phyloP scores from a whole-genome alignment of 2,329 filamentous ascomycete genomes.

The Ophiocordyceps polyrhachis-furcata region DNA sequence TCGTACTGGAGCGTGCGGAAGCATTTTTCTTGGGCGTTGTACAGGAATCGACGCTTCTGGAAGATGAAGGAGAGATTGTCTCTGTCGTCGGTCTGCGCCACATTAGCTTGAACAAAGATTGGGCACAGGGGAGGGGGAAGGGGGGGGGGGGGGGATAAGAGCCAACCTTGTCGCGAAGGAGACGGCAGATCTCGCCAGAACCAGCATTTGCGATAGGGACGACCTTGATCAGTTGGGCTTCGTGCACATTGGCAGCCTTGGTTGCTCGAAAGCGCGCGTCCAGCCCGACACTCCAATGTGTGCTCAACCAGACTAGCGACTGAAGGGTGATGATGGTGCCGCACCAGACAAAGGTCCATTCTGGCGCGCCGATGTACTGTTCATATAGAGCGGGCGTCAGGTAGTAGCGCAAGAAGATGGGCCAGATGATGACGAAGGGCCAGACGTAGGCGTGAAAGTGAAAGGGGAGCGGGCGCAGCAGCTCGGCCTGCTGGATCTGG shows the following conservation, averaged over 20 bases:
- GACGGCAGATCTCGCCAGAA: conserved; percentile 65
- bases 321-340: conserved; percentile 77
- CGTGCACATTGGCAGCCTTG: conserved; percentile 47
- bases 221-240: conserved; percentile 79
- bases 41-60: conserved; percentile 93
- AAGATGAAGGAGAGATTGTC: conserved; percentile 77
- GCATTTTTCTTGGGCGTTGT: conserved; percentile 47
- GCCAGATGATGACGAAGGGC: conserved; percentile 87
- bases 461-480: conserved; percentile 70
- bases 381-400: conserved; percentile 71
- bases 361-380: conserved; percentile 75
- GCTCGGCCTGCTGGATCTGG: conserved; percentile 72
- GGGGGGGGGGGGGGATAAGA: not conserved
- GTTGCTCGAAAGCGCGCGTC: conserved; percentile 65
- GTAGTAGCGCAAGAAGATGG: conserved; percentile 76
- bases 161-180: conserved; percentile 53
- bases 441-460: conserved; percentile 77
- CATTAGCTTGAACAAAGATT: not conserved
- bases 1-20: conserved; percentile 71
- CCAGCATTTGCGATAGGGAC: conserved; percentile 81
- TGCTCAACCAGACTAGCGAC: conserved; percentile 82
- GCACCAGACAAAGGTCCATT: conserved; percentile 96
- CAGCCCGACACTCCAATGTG: conserved; percentile 90
- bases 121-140: not conserved
- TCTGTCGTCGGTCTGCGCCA: conserved; percentile 39